A percentile compares a stretch with the other conserved stretches of the same genome.
Evolutionary conservation across 2,329 filamentous ascomycete species (phyloP).

Genomic region (Penicillium brasilianum): DNA sequence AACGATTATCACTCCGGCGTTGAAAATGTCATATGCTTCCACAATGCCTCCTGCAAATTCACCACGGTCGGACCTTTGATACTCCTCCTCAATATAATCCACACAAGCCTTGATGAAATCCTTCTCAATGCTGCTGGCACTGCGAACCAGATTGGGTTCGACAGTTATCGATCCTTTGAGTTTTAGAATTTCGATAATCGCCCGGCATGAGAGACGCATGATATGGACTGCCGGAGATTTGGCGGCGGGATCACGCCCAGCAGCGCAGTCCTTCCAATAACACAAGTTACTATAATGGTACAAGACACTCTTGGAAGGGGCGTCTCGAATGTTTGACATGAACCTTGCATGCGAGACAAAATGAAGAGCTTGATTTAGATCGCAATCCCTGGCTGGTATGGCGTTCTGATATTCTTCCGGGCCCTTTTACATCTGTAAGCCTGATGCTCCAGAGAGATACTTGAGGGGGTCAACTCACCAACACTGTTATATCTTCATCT

Average conservation of each 20-base stretch:
- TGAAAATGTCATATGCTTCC: conserved; percentile 30
- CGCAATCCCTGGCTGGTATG: neutral
- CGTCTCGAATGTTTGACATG: conserved; percentile 20
- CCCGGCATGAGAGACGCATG: conserved; percentile 15
- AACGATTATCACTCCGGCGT: conserved; percentile 21
- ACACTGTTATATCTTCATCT: conserved; percentile 28
- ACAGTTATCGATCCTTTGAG: conserved; percentile 7
- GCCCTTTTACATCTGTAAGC: neutral
- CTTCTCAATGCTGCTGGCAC: conserved; percentile 5
- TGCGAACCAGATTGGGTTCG: conserved; percentile 10
- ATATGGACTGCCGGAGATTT: neutral
- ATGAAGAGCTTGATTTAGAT: conserved; percentile 19
- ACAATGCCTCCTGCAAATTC: conserved; percentile 19
- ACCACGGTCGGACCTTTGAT: conserved; percentile 20
- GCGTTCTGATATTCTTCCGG: conserved; percentile 4
- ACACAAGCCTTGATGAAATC: conserved; percentile 18
- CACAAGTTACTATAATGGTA: conserved; percentile 28
- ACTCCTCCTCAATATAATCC: conserved; percentile 24
- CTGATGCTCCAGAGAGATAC: no score
- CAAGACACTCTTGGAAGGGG: conserved; percentile 6
- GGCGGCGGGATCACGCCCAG: neutral
- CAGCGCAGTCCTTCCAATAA: conserved; percentile 23
- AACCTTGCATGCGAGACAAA: conserved; percentile 25
- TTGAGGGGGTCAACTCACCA: conserved; percentile 10
- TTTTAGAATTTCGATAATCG: conserved; percentile 22